A percentile compares a stretch with the other conserved stretches of the same genome.
phyloP scores from a whole-genome alignment of 2,329 filamentous ascomycete genomes.

The Pleomassaria siparia region DNA sequence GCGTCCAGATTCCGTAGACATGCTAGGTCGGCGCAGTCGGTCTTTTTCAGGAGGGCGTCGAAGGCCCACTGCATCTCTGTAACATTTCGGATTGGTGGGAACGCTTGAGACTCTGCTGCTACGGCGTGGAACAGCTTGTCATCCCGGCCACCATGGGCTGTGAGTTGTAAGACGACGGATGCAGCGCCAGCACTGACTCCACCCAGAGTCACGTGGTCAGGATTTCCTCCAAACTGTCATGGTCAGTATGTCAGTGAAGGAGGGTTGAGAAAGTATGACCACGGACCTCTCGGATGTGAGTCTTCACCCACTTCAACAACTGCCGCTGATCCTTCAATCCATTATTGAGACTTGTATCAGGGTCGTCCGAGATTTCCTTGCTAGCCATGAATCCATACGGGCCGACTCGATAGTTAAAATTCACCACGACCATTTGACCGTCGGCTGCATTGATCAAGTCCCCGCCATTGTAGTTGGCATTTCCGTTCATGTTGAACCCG shows the following conservation, averaged over 20 bases:
- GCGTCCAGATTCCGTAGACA: conserved; percentile 44
- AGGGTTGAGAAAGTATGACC: neutral
- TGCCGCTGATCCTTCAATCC: conserved; percentile 42
- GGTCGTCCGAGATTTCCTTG: conserved; percentile 29
- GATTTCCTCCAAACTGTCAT: conserved; percentile 42
- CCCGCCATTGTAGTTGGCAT: conserved; percentile 39
- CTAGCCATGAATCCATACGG: conserved; percentile 43
- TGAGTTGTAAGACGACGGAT: conserved; percentile 41
- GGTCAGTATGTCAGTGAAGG: neutral
- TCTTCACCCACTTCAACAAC: conserved; percentile 39
- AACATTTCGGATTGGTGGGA: conserved; percentile 43
- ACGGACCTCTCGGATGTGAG: conserved; percentile 32
- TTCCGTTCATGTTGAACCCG: conserved; percentile 40
- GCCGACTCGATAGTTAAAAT: conserved; percentile 45
- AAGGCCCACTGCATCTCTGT: conserved; percentile 47
- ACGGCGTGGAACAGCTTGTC: conserved; percentile 41
- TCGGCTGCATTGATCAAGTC: conserved; percentile 35
- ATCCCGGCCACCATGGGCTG: conserved; percentile 39
- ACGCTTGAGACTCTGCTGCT: conserved; percentile 37
- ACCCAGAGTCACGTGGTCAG: conserved; percentile 41
- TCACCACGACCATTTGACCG: conserved; percentile 40
- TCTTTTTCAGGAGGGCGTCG: conserved; percentile 36
- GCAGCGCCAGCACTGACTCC: conserved; percentile 45
- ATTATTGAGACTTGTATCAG: conserved; percentile 38
- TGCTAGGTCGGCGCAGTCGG: conserved; percentile 40